Evolutionary conservation across 495 filamentous ascomycete genomes (phyloP), one percentile per base, ranked within the genome.

Genomic region (Aspergillus baeticus): DNA sequence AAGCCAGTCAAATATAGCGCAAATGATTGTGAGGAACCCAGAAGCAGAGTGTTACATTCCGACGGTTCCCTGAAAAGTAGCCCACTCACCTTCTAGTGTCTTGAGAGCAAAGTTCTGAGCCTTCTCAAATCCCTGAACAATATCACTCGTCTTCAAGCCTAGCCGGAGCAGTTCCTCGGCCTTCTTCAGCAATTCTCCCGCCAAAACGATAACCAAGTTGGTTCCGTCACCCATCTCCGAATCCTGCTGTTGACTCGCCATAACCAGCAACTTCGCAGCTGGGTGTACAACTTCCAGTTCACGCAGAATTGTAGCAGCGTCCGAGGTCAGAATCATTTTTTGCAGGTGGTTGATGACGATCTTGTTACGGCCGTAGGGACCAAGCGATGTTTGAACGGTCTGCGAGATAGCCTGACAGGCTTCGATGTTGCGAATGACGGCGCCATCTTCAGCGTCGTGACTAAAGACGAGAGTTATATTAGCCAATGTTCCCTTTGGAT

Each of bases 261-360:
- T 98, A 52, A 99, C 95, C n/a, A 98, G 77, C 48, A 99, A 78
- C 75, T 99, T 99, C 10, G 95, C 95, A 37, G 95, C 95, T 54
- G 95, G 95, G 75, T 99, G 95, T 29, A 99, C 93, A 42, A 99
- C 95, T 68, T 99, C 95, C 69, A 99, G 82, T 72, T 99, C 95
- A 65, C 91, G 88, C 51, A 99, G 80, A 60, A 99, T 99, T 22
- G 94, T 96, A 59, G 95, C 95, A 36, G 95, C 95, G 69, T 99
- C 95, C 42, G 91, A 96, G 55, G 95, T 99, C 55, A 99, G 82
- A 59, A 96, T 93, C 94, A 98, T 96, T 81, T 99, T 99, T 76
- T 96, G 92, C 55, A 99, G 81, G 78, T 99, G 95, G 77, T 98
- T 99, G 81, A 99, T 97, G 78, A 99, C 90, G 72, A 99, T 96